Conservation (phyloP, 1,284 basidiomycete species). For the Cutaneotrichosporon mucoides region DNA sequence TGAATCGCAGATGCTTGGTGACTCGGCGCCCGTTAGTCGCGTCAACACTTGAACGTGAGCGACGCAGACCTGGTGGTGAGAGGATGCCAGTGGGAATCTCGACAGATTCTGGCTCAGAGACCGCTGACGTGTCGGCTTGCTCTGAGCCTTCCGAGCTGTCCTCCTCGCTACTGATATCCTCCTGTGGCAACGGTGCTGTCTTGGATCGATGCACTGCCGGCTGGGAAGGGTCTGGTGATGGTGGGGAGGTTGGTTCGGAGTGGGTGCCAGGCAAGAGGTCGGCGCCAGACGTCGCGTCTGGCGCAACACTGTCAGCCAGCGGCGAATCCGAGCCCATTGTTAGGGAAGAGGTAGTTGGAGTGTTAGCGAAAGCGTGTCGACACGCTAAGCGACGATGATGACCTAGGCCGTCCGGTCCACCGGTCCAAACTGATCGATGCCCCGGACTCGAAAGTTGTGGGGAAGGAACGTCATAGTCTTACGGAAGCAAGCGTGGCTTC, state of each 20-base stretch:
- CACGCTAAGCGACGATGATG: no score
- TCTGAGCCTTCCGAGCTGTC: neutral
- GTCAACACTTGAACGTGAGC: slow-evolving; percentile 4
- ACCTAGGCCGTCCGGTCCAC: no score
- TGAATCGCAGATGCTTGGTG: slow-evolving; percentile 19
- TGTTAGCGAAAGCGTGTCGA: neutral
- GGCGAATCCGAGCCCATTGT: neutral
- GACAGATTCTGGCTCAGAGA: slow-evolving; percentile 3
- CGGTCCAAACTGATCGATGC: no score
- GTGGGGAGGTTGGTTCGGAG: neutral
- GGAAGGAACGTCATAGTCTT: no score
- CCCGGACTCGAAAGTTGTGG: no score
- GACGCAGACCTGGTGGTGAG: slow-evolving; percentile 2
- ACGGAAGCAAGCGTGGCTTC: no score
- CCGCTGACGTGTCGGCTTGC: neutral
- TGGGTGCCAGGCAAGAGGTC: neutral
- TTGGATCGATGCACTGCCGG: slow-evolving; percentile 1
- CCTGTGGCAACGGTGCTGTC: slow-evolving; percentile 1
- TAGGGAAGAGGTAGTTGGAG: neutral
- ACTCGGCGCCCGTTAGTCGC: neutral
- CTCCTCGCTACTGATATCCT: neutral
- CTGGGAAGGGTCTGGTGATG: neutral
- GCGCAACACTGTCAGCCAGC: neutral
- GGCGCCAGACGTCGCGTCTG: neutral
- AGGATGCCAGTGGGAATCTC: neutral